Evolutionary conservation across 228 moss, liverwort and hornwort species (phyloP).

Genomic region (Sphagnum magellanicum): DNA sequence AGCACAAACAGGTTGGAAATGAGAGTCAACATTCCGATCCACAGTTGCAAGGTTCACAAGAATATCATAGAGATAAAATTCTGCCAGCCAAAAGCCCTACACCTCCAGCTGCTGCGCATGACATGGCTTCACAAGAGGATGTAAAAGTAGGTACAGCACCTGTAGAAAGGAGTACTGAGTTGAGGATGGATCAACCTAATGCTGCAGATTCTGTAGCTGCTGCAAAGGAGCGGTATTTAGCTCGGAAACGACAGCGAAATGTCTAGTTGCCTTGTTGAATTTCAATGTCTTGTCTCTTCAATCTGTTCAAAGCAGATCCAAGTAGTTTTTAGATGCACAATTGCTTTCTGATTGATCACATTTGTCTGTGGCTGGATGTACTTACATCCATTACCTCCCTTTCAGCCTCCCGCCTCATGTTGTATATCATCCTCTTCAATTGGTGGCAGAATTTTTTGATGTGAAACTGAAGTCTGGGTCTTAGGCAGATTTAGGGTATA

Average conservation of each 20-base stretch:
- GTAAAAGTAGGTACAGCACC: conserved; percentile 1
- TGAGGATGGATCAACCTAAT: conserved; percentile 9
- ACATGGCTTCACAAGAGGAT: neutral
- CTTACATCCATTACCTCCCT: too few species aligned
- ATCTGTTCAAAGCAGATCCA: too few species aligned
- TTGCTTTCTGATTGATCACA: too few species aligned
- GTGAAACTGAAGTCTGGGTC: too few species aligned
- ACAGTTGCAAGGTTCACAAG: neutral
- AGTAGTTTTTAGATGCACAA: too few species aligned
- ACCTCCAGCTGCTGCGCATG: neutral
- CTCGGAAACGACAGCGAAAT: conserved; percentile 73
- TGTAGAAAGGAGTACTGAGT: neutral
- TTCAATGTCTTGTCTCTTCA: too few species aligned
- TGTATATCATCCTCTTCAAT: too few species aligned
- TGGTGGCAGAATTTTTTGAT: too few species aligned
- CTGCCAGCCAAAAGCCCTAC: neutral
- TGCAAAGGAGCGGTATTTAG: conserved; percentile 82
- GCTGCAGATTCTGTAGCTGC: conserved; percentile 53
- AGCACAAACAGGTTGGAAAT: neutral
- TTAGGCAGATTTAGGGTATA: too few species aligned
- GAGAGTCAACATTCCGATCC: neutral
- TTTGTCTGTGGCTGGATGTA: too few species aligned
- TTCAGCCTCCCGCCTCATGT: too few species aligned
- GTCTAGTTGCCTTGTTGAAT: conserved; percentile 5
- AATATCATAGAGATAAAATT: neutral